Evolutionary conservation across 2,329 filamentous ascomycete species (phyloP).

Genomic region (Venturia pyrina): DNA sequence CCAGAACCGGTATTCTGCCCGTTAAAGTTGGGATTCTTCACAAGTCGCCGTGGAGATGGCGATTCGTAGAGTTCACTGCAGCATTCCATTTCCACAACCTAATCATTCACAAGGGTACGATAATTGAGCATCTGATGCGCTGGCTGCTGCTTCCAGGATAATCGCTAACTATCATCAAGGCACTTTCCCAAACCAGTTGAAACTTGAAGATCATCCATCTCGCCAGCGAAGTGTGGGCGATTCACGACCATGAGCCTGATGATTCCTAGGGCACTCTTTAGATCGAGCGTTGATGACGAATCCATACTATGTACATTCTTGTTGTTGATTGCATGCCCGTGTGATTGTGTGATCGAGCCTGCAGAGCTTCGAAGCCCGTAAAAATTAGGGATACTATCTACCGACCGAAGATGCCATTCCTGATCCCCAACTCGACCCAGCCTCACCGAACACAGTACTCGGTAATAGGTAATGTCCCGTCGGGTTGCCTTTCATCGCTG

Average conservation of each 20-base stretch:
- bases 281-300: background rate
- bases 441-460: too few relatives aligned
- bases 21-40: background rate
- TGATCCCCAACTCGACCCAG: too few relatives aligned
- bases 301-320: background rate
- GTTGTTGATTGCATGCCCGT: background rate
- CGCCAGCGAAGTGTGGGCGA: background rate
- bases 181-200: background rate
- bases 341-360: background rate
- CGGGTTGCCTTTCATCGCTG: too few relatives aligned
- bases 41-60: background rate
- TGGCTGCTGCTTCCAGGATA: background rate
- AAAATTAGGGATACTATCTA: background rate
- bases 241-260: background rate
- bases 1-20: background rate
- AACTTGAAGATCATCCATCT: background rate
- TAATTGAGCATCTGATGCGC: background rate
- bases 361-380: background rate
- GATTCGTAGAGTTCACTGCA: background rate
- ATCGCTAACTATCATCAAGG: background rate
- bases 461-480: too few relatives aligned
- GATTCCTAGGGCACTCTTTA: background rate
- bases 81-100: background rate
- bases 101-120: background rate
- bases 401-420: too few relatives aligned